Base-by-base conservation (phyloP, 2,329 filamentous ascomycete genomes). In the Fusarium buharicum region DNA sequence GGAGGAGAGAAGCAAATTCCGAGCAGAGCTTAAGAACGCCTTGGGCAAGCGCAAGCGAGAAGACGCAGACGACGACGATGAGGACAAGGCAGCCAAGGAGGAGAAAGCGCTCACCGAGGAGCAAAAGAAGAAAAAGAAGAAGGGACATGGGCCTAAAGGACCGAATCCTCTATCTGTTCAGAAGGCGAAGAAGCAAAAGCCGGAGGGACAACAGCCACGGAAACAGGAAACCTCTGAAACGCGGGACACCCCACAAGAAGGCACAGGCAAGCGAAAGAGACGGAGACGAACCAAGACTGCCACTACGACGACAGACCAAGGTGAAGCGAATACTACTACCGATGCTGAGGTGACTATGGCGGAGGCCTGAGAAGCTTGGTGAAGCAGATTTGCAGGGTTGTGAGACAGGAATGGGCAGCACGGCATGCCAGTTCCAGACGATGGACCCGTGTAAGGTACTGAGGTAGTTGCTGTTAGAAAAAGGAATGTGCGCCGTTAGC, bases 1-100 rank as follows among this genome's bases (percentile, higher is more conserved):
- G 56, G 90, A 91, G 61, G 92, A 95, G 80, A 85, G 82, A 68
- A 82, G 81, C 53, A 96, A 96, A 77, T 91, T 93, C 70, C 84
- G 87, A 63, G 82, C 84, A 16, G 91, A 90, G 41, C 77, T 93
- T 64, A 89, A 85, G 74, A 80, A 79, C 64, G 71, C 73, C 59
- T 65, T 74, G 54, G 75, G 72, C 46, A 86, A 81, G 79, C 81
- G 78, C 72, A 88, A 81, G 76, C 77, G 84, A 54, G 77, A 75
- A n/a, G 78, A 76, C 3, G 75, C 77, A 5, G 77, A 76, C 4
- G 76, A 76, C 3, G 75, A 73, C 69, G 69, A 73, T 70, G 68
- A 60, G 17, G 61, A 70, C 33, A 68, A 66, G n/a, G 59, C 39
- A 17, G 55, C 48, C 3, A 60, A 59, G 33, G 56, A 53, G 10